Percentiles rank a stretch among this genome's conserved stretches.
Evolutionary conservation across 1,284 basidiomycete species (phyloP).

Genomic region (Kwoniella shivajii): DNA sequence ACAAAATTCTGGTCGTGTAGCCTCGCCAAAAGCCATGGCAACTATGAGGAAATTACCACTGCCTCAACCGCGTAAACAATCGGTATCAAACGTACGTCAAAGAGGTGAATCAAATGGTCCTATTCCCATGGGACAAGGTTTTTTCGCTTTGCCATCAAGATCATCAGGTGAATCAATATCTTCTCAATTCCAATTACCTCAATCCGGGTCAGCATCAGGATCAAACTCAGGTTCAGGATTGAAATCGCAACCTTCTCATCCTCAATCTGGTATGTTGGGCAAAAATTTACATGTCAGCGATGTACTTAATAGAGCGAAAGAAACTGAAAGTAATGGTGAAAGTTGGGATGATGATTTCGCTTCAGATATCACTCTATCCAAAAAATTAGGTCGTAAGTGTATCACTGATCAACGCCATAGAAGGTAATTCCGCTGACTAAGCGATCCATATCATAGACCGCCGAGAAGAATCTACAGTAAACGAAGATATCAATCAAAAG

Average conservation of each 20-base stretch:
- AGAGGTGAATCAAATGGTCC: slow-evolving; percentile 19
- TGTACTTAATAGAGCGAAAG: slow-evolving; percentile 39
- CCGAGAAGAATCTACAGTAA: slow-evolving; percentile 18
- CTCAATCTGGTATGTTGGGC: slow-evolving; percentile 31
- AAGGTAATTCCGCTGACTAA: background rate
- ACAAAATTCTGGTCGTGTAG: slow-evolving; percentile 33
- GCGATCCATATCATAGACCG: slow-evolving; percentile 14
- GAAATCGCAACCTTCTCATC: background rate
- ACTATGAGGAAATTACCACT: slow-evolving; percentile 35
- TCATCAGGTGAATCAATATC: slow-evolving; percentile 35
- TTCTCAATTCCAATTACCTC: slow-evolving; percentile 24
- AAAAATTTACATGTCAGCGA: slow-evolving; percentile 73
- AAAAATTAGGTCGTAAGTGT: slow-evolving; percentile 34
- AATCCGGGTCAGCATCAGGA: too few species aligned
- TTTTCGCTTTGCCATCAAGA: slow-evolving; percentile 28
- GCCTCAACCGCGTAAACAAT: slow-evolving; percentile 22
- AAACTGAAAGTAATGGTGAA: slow-evolving; percentile 33
- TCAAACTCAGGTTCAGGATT: background rate
- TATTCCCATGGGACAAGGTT: slow-evolving; percentile 7
- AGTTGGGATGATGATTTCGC: slow-evolving; percentile 96
- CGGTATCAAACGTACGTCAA: slow-evolving; percentile 16
- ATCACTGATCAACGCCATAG: background rate
- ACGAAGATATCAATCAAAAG: slow-evolving; percentile 38
- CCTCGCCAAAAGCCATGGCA: slow-evolving; percentile 54
- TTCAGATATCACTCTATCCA: slow-evolving; percentile 66